These are phyloP conservation scores for Fusarium incarnatum DNA, from an alignment of 2,329 filamentous ascomycete species.

Conservation along the genomic window DNA sequence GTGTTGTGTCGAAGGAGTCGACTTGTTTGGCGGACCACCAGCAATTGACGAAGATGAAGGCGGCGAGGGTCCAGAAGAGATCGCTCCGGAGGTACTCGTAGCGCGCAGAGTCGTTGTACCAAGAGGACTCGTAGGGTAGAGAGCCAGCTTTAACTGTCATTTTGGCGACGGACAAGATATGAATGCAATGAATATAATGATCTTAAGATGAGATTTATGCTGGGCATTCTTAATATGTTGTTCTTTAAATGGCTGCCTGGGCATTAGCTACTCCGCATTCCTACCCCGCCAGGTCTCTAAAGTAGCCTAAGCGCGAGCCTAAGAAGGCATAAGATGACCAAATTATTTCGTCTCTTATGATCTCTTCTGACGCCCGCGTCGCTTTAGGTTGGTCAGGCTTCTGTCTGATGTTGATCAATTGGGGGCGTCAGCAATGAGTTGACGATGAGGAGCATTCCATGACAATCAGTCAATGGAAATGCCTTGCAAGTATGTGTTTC, in stretches of 20 bases:
- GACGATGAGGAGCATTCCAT: neutral
- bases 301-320: no score
- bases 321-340: no score
- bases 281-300: no score
- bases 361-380: no score
- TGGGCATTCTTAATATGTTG: neutral
- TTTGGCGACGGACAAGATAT: neutral
- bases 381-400: neutral
- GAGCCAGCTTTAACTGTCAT: neutral
- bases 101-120: constrained; percentile 23
- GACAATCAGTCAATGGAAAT: neutral
- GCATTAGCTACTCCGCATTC: neutral
- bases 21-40: constrained; percentile 23
- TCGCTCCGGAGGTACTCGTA: constrained; percentile 33
- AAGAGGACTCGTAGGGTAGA: neutral
- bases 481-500: neutral
- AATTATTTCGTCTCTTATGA: no score
- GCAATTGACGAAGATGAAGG: constrained; percentile 16
- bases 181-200: neutral
- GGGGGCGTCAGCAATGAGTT: neutral
- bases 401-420: neutral
- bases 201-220: no score
- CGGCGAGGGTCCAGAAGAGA: constrained; percentile 26
- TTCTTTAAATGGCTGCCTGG: constrained; percentile 21
- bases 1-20: neutral